Evolutionary conservation across 2,329 filamentous ascomycete species (phyloP).

Genomic region (Fonsecaea pedrosoi): DNA sequence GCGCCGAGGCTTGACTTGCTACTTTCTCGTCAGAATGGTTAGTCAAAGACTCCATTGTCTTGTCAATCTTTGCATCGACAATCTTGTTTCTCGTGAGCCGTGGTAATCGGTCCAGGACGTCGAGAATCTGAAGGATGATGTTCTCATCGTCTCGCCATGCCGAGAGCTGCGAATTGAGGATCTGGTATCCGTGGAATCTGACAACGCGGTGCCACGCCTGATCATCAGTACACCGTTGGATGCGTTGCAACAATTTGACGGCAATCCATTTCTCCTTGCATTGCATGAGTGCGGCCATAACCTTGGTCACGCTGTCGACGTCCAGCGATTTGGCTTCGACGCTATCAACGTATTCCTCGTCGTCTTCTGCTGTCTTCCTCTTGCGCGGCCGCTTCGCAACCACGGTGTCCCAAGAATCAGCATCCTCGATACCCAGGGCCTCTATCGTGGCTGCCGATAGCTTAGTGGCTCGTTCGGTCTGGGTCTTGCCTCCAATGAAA

Average conservation of each 20-base stretch:
- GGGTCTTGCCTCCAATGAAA: slow-evolving; percentile 96
- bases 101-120: slow-evolving; percentile 87
- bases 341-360: slow-evolving; percentile 94
- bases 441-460: slow-evolving; percentile 88
- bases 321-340: slow-evolving; percentile 79
- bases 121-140: slow-evolving; percentile 84
- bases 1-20: slow-evolving; percentile 69
- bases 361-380: slow-evolving; percentile 92
- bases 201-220: slow-evolving; percentile 86
- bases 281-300: slow-evolving; percentile 96
- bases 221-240: slow-evolving; percentile 86
- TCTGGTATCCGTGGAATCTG: slow-evolving; percentile 96
- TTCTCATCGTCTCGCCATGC: slow-evolving; percentile 90
- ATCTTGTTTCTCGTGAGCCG: slow-evolving; percentile 97
- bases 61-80: slow-evolving; percentile 91
- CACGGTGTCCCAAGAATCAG: slow-evolving; percentile 80
- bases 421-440: slow-evolving; percentile 92
- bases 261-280: slow-evolving; percentile 99
- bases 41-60: slow-evolving; percentile 73
- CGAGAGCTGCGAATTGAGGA: slow-evolving; percentile 83
- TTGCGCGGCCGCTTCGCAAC: slow-evolving; percentile 89
- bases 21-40: slow-evolving; percentile 76
- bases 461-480: slow-evolving; percentile 94
- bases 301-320: slow-evolving; percentile 84
- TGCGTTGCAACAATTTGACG: slow-evolving; percentile 88